These are phyloP conservation scores for Aspergillus latus DNA, from an alignment of 2,329 filamentous ascomycete genomes.

Conservation along the genomic window DNA sequence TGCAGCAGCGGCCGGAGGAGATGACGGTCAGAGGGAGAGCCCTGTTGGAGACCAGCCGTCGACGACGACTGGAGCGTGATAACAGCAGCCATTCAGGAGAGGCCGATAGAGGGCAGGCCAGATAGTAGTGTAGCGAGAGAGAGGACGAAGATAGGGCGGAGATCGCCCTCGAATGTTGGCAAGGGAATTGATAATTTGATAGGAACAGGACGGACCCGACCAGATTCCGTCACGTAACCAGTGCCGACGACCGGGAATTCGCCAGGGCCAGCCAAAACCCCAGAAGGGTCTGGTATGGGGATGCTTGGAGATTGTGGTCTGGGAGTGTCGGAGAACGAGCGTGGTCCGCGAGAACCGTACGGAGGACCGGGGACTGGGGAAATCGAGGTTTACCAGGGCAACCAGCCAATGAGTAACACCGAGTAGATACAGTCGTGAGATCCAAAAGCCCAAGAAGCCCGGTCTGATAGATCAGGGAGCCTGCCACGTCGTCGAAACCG, in stretches of 20 bases:
- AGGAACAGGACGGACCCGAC: conserved; percentile 8
- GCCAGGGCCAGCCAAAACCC: conserved; percentile 17
- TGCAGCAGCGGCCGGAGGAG: conserved; percentile 27
- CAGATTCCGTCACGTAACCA: conserved; percentile 22
- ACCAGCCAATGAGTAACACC: conserved; percentile 19
- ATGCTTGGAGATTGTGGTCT: background rate
- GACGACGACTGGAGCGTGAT: conserved; percentile 43
- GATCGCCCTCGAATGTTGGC: background rate
- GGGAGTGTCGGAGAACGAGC: background rate
- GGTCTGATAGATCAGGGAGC: background rate
- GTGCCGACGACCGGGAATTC: conserved; percentile 14
- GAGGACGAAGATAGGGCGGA: conserved; percentile 11
- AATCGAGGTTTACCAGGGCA: too few relatives aligned
- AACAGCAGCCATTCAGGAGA: conserved; percentile 38
- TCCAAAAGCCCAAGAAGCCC: background rate
- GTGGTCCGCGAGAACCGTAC: too few relatives aligned
- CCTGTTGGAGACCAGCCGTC: conserved; percentile 31
- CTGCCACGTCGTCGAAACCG: conserved; percentile 21
- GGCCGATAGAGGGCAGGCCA: conserved; percentile 12
- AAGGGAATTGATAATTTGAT: background rate
- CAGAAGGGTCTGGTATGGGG: conserved; percentile 10
- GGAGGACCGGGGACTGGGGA: too few relatives aligned
- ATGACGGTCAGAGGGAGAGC: conserved; percentile 25
- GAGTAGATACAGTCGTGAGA: background rate
- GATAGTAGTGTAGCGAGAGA: background rate